Base-by-base conservation (phyloP, 2,329 filamentous ascomycete species). In the Scytalidium lignicola region DNA sequence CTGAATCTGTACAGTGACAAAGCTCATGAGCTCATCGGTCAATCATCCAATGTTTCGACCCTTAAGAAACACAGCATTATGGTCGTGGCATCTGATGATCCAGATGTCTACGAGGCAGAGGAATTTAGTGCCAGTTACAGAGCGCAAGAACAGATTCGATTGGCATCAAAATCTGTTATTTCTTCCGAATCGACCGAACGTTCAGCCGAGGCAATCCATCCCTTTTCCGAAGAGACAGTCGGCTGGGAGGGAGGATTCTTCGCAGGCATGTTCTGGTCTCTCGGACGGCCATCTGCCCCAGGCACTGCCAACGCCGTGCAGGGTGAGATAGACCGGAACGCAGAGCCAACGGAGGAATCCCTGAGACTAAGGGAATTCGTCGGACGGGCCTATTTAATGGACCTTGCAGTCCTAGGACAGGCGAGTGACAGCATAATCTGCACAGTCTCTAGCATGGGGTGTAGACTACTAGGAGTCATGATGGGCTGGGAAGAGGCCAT, bases 161-260 rank as follows among this genome's bases (percentile, higher is more conserved):
- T 95, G 6, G 87, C 88, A 8, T 82, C 80, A 45, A 88, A 87
- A 62, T 61, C 65, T 10, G 64, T 68, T n/a, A 67, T 78, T 44
- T 37, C 32, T 37, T 37, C 32, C 7, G 12, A 37, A 13, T 68
- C 72, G 54, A 62, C 65, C 19, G 57, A 58, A 8, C 46, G 54
- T 56, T 51, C 42, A 40, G 7, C 49, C n/a, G 39, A 49, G 1
- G 29, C 29, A 6, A 80, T 86, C 62, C 76, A 77, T 55, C 80
- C 79, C 58, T 88, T 87, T 63, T 76, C 87, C 29, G 87, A 90
- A 51, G 85, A 90, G 62, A 79, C 83, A 1, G 83, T 88, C 39
- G 90, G 89, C 23, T 95, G 89, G 89, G 89, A 95, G 65, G 89
- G 90, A 17, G 90, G 90, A 1, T 95, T 95, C 72, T 95, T 86